A percentile compares a stretch with the other conserved stretches of the same genome.
These are phyloP conservation scores for Solanum etuberosum DNA, from an alignment of 257 asterid species.

Conservation along the genomic window DNA sequence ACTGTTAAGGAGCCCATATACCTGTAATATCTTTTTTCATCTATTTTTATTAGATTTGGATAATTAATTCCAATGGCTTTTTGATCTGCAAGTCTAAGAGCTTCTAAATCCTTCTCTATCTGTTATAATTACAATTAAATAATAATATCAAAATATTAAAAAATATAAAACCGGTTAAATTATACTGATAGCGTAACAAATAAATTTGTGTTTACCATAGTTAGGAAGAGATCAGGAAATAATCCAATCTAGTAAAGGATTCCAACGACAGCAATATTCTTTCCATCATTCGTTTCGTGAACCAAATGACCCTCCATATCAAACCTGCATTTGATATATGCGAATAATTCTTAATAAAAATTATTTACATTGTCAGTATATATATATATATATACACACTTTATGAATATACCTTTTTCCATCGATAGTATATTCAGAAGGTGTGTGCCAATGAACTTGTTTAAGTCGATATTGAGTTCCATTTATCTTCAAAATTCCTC, in stretches of 20 bases:
- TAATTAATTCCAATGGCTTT: slow-evolving; percentile 18
- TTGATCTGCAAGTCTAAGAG: not conserved
- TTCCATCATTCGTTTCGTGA: not conserved
- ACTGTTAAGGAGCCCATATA: slow-evolving; percentile 52
- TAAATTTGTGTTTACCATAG: not conserved
- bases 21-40: slow-evolving; percentile 40
- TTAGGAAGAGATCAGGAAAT: not conserved
- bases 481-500: slow-evolving; percentile 34
- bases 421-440: slow-evolving; percentile 52
- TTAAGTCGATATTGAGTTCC: slow-evolving; percentile 36
- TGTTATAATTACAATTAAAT: not conserved
- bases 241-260: slow-evolving; percentile 24
- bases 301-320: slow-evolving; percentile 4
- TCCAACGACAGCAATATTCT: not conserved
- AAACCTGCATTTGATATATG: not conserved
- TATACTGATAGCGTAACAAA: not conserved
- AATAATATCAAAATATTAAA: not conserved
- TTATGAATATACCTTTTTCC: slow-evolving; percentile 30
- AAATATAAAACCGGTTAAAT: not conserved
- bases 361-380: fast-evolving
- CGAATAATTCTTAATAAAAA: no score
- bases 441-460: slow-evolving; percentile 57
- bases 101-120: slow-evolving; percentile 21
- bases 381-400: no score
- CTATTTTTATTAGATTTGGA: slow-evolving; percentile 27